Conservation (phyloP, 306 rosid species). For the Mimosa bimucronata region DNA sequence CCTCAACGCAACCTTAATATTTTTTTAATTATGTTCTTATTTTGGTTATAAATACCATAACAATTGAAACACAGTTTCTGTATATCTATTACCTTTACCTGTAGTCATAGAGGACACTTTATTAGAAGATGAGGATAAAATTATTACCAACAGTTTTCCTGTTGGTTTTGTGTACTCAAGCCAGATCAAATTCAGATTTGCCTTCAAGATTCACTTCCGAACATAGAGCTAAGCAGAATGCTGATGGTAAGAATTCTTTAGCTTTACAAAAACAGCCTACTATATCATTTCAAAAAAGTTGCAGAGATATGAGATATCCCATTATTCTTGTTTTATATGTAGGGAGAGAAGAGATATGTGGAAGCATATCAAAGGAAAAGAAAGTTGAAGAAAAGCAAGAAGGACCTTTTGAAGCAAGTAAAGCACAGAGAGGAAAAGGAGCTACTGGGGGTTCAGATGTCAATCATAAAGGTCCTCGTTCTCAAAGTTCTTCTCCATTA, state of each 20-base stretch:
- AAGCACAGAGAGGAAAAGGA: conserved; percentile 27
- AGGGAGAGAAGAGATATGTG: conserved; percentile 3
- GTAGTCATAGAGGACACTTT: background rate
- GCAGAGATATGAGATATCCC: background rate
- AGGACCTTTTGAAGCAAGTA: background rate
- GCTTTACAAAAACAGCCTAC: background rate
- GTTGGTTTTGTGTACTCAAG: conserved; percentile 24
- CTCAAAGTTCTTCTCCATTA: background rate
- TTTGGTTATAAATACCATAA: background rate
- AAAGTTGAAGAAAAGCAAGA: background rate
- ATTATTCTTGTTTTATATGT: background rate
- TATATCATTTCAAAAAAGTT: background rate
- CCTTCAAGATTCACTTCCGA: conserved; percentile 20
- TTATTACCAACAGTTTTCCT: conserved; percentile 14
- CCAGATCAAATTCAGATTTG: conserved; percentile 22
- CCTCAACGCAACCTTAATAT: background rate
- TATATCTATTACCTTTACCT: background rate
- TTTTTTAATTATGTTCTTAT: background rate
- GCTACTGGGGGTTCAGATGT: conserved; percentile 8
- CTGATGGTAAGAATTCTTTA: conserved; percentile 7
- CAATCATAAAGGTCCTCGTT: background rate
- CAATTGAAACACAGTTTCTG: background rate
- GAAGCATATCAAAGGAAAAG: background rate
- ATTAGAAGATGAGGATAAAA: background rate
- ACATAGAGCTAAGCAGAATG: conserved; percentile 21